These are phyloP conservation scores for Aspergillus nomiae DNA, from an alignment of 2,329 filamentous ascomycete species.

Conservation along the genomic window DNA sequence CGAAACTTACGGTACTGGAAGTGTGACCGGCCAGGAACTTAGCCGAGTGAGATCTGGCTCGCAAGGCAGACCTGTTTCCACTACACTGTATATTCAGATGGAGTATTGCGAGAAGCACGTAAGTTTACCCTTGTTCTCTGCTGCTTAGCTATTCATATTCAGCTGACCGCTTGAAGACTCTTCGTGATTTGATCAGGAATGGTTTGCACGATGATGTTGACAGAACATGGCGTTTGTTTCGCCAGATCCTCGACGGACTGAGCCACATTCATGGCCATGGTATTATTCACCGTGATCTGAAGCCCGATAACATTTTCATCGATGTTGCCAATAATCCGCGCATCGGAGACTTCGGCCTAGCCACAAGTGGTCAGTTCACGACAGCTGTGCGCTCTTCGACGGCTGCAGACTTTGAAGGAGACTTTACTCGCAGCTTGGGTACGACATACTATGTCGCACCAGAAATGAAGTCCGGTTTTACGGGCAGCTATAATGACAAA, in stretches of 20 bases:
- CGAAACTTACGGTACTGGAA: slow-evolving; percentile 25
- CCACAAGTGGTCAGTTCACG: slow-evolving; percentile 74
- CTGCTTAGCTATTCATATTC: not conserved
- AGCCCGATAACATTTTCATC: slow-evolving; percentile 97
- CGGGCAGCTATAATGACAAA: slow-evolving; percentile 83
- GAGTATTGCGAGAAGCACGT: slow-evolving; percentile 93
- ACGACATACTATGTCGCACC: slow-evolving; percentile 93
- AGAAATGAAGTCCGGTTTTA: slow-evolving; percentile 76
- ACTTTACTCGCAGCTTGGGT: slow-evolving; percentile 60
- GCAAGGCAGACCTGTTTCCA: slow-evolving; percentile 60
- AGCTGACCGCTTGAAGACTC: slow-evolving; percentile 56
- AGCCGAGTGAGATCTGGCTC: slow-evolving; percentile 50
- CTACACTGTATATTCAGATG: slow-evolving; percentile 96
- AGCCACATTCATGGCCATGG: slow-evolving; percentile 86
- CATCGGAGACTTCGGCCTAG: slow-evolving; percentile 94
- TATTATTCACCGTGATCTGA: slow-evolving; percentile 94
- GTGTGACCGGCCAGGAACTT: slow-evolving; percentile 36
- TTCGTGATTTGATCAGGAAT: slow-evolving; percentile 82
- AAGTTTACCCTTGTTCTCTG: slow-evolving; percentile 32
- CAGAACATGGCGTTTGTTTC: slow-evolving; percentile 86
- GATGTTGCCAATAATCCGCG: slow-evolving; percentile 87
- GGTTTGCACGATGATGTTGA: slow-evolving; percentile 72
- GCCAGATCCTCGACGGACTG: slow-evolving; percentile 87
- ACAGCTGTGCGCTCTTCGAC: slow-evolving; percentile 42
- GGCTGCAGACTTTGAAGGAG: slow-evolving; percentile 38